These are phyloP conservation scores for Tolypocladium cylindrosporum DNA, from an alignment of 2,329 filamentous ascomycete species.

Conservation along the genomic window DNA sequence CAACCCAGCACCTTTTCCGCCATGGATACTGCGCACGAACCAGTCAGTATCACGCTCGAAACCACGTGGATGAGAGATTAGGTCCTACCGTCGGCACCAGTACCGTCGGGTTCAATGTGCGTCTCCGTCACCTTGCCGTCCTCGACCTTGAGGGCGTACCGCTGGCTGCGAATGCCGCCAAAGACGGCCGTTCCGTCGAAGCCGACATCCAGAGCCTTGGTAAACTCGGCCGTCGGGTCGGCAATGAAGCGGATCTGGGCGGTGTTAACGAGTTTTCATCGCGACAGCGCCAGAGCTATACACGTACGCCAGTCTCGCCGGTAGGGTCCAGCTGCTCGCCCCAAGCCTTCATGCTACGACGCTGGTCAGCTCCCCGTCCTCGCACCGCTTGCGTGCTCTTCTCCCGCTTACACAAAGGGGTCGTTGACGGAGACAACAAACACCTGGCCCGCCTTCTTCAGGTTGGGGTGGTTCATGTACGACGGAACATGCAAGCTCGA, in stretches of 20 bases:
- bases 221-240: constrained; percentile 71
- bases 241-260: constrained; percentile 79
- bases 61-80: not conserved
- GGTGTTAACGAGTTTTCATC: not conserved
- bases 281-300: not conserved
- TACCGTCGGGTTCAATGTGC: constrained; percentile 82
- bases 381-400: not conserved
- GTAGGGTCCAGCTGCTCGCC: constrained; percentile 64
- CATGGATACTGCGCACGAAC: constrained; percentile 30
- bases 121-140: constrained; percentile 75
- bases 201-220: constrained; percentile 69
- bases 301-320: constrained; percentile 63
- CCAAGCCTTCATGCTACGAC: constrained; percentile 78
- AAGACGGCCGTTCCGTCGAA: constrained; percentile 77
- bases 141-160: constrained; percentile 76
- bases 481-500: constrained; percentile 67
- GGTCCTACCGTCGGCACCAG: constrained; percentile 59
- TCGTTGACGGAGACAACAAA: constrained; percentile 93
- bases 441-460: constrained; percentile 72
- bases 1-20: constrained; percentile 38
- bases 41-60: not conserved
- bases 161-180: constrained; percentile 73
- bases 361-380: not conserved
- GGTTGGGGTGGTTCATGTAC: constrained; percentile 69
- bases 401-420: constrained; percentile 70